Conservation (phyloP, 2,329 filamentous ascomycete genomes). For the Plectosphaerella plurivora region DNA sequence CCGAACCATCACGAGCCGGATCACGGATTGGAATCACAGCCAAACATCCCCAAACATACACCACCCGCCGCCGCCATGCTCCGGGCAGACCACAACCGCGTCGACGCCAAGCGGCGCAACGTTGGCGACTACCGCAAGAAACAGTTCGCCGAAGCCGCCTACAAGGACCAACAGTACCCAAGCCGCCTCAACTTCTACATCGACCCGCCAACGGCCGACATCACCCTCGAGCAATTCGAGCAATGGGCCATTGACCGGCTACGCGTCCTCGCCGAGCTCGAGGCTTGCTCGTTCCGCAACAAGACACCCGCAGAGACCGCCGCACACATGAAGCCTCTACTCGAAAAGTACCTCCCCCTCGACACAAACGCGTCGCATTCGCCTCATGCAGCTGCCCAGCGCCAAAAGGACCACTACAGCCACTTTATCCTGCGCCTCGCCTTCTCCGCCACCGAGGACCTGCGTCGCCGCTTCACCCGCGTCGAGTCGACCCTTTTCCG, state of each 20-base stretch:
- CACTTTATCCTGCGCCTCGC: conserved; percentile 95
- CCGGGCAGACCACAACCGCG: conserved; percentile 46
- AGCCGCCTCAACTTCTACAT: conserved; percentile 90
- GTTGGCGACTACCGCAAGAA: conserved; percentile 76
- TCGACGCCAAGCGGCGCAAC: conserved; percentile 69
- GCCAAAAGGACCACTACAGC: conserved; percentile 94
- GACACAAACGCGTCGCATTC: conserved; percentile 66
- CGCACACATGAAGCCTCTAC: conserved; percentile 76
- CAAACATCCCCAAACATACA: not conserved
- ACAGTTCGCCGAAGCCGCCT: conserved; percentile 76
- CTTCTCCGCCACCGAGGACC: conserved; percentile 86
- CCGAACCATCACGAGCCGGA: not conserved
- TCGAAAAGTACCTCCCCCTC: conserved; percentile 83
- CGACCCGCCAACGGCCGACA: conserved; percentile 83
- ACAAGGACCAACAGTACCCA: conserved; percentile 74
- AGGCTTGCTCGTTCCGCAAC: conserved; percentile 95
- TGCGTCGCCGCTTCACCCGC: conserved; percentile 78
- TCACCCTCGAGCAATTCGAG: conserved; percentile 95
- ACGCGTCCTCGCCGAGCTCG: conserved; percentile 81
- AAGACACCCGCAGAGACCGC: conserved; percentile 77
- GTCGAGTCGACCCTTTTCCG: conserved; percentile 89
- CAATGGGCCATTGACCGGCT: conserved; percentile 96
- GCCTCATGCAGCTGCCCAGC: conserved; percentile 60
- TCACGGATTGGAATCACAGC: not conserved
- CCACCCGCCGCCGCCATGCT: conserved; percentile 31